phyloP scores from a whole-genome alignment of 768 basidiomycete genomes.

The Tulasnella sp. region DNA sequence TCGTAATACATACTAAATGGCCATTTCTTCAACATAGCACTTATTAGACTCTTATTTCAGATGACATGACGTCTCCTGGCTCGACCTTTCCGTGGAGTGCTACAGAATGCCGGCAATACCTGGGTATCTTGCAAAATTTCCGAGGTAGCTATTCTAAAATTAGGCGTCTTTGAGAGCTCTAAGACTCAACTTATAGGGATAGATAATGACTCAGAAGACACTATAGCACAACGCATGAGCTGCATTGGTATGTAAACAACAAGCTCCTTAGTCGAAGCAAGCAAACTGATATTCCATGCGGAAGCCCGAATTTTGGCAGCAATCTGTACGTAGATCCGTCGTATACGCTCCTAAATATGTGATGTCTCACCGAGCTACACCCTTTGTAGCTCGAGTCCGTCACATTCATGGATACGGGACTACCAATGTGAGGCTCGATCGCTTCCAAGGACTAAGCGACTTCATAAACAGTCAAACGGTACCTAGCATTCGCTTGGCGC shows the following conservation, averaged over 20 bases:
- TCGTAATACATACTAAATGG: not conserved
- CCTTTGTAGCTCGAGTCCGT: not conserved
- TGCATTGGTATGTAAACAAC: not conserved
- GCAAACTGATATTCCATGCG: not conserved
- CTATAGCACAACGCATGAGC: not conserved
- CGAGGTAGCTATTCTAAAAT: not conserved
- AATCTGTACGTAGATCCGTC: not conserved
- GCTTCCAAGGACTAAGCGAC: not conserved
- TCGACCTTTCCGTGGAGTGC: not conserved
- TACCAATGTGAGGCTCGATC: not conserved
- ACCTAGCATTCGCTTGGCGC: not conserved
- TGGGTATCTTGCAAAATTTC: not conserved
- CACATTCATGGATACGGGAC: slow-evolving; percentile 1
- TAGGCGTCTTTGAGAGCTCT: not conserved
- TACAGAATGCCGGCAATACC: not conserved
- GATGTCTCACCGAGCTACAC: not conserved
- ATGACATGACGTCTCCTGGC: not conserved
- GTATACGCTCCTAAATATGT: not conserved
- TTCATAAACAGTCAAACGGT: not conserved
- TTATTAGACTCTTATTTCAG: not conserved
- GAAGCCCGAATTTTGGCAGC: not conserved
- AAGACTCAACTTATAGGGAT: not conserved
- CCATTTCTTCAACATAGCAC: too few relatives aligned
- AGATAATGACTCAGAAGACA: not conserved
- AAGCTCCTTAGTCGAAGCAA: not conserved